A percentile compares a stretch with the other conserved stretches of the same genome.
Evolutionary conservation across 176 grass and related monocot genomes (phyloP).

Genomic region (Phoenix dactylifera): DNA sequence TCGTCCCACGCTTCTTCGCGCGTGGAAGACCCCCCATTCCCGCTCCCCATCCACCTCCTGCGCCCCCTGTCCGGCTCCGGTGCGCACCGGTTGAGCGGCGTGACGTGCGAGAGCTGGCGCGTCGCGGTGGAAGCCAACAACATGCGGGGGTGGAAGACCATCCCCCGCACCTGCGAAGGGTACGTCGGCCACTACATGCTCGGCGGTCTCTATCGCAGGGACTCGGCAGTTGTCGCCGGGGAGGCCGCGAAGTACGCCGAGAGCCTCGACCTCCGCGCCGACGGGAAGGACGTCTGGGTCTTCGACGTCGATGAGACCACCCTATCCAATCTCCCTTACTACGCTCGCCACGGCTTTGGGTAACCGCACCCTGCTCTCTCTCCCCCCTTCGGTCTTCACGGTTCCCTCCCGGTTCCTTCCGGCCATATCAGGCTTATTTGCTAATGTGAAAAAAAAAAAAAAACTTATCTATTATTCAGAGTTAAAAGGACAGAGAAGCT

Average conservation of each 20-base stretch:
- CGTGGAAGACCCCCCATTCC: not conserved
- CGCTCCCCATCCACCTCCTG: not conserved
- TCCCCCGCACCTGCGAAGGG: conserved; percentile 3
- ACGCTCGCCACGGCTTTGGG: no score
- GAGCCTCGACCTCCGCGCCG: not conserved
- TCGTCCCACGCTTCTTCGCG: no score
- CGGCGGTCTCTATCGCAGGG: conserved; percentile 1
- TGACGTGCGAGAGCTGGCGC: conserved; percentile 7
- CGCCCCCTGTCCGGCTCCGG: not conserved
- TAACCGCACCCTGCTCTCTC: no score
- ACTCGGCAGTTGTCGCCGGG: not conserved
- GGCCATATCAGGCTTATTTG: no score
- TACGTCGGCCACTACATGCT: conserved; percentile 14
- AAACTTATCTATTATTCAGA: no score
- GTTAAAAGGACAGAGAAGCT: no score
- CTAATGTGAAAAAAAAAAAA: no score
- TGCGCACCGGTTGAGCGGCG: no score
- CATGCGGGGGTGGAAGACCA: not conserved
- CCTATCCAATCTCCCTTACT: conserved; percentile 4
- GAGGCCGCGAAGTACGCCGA: conserved; percentile 6
- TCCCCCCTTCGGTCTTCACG: no score
- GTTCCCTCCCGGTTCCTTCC: no score
- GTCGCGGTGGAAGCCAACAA: conserved; percentile 19
- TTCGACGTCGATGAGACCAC: conserved; percentile 21
- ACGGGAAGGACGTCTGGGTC: conserved; percentile 21